These are phyloP conservation scores for Phytophthora pistaciae DNA, from an alignment of 352 stramenopile species.

Conservation along the genomic window DNA sequence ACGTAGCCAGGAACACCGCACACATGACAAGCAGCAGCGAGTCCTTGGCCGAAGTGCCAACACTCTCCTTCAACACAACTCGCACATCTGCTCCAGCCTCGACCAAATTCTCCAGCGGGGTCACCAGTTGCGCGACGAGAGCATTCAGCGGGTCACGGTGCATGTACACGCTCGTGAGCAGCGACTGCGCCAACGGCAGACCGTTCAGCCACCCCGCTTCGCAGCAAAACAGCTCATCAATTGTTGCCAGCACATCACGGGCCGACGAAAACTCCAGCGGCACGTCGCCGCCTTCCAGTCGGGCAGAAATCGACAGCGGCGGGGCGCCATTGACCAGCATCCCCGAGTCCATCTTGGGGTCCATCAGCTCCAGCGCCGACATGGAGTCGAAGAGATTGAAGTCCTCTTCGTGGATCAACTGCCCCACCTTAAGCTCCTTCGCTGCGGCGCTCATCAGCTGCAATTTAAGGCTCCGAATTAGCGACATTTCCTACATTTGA, in stretches of 20 bases:
- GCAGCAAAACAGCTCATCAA: constrained; percentile 80
- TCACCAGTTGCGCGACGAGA: constrained; percentile 64
- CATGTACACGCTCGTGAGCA: constrained; percentile 92
- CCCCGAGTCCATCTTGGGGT: constrained; percentile 95
- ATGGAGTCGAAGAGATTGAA: constrained; percentile 96
- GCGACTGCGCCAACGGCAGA: constrained; percentile 87
- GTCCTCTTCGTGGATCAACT: constrained; percentile 78
- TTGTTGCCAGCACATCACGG: constrained; percentile 74
- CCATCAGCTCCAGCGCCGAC: constrained; percentile 95
- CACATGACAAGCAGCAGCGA: constrained; percentile 82
- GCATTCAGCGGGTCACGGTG: constrained; percentile 80
- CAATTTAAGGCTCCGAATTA: constrained; percentile 12
- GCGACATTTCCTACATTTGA: not conserved
- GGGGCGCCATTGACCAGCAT: constrained; percentile 71
- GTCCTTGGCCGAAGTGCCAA: constrained; percentile 48
- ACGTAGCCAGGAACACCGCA: constrained; percentile 63
- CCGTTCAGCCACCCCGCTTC: constrained; percentile 88
- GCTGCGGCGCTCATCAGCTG: constrained; percentile 70
- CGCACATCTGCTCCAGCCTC: constrained; percentile 30
- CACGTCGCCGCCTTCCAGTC: constrained; percentile 51
- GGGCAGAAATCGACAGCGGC: constrained; percentile 64
- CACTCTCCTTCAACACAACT: constrained; percentile 37
- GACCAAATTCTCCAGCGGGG: constrained; percentile 39
- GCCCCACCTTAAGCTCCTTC: constrained; percentile 84
- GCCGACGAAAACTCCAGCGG: constrained; percentile 72